These are phyloP conservation scores for Pichia nakasei DNA, from an alignment of 805 yeast genomes.

Conservation along the genomic window DNA sequence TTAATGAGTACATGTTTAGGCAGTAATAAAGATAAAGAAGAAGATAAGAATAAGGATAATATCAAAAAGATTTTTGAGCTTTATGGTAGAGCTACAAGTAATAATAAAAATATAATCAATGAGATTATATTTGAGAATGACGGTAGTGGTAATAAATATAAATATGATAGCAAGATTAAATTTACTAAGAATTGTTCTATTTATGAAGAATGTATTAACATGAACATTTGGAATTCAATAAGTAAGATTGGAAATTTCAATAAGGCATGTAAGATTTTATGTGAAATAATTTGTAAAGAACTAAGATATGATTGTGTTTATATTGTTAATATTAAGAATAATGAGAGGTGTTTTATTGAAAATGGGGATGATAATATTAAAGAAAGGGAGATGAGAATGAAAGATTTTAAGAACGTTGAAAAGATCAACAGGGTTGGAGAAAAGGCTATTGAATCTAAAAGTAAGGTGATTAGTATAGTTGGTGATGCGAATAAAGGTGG, in stretches of 20 bases:
- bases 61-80: slow-evolving; percentile 21
- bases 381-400: slow-evolving; percentile 36
- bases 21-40: not conserved
- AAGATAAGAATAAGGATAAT: not conserved
- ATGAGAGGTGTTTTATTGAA: slow-evolving; percentile 36
- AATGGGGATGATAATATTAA: slow-evolving; percentile 34
- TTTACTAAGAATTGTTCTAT: slow-evolving; percentile 27
- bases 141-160: slow-evolving; percentile 57
- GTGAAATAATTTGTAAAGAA: slow-evolving; percentile 29
- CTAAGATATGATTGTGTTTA: slow-evolving; percentile 37
- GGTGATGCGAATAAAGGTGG: slow-evolving; percentile 27
- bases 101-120: slow-evolving; percentile 16
- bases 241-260: slow-evolving; percentile 32
- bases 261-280: slow-evolving; percentile 34
- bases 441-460: slow-evolving; percentile 1
- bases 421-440: slow-evolving; percentile 22
- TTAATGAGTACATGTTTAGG: not conserved
- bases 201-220: slow-evolving; percentile 23
- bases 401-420: slow-evolving; percentile 31
- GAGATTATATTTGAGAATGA: slow-evolving; percentile 47
- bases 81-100: slow-evolving; percentile 52
- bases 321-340: slow-evolving; percentile 41
- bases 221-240: slow-evolving; percentile 30
- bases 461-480: not conserved
- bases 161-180: slow-evolving; percentile 38